Evolutionary conservation across 352 stramenopile genomes (phyloP).

Genomic region (Phytophthora melonis): DNA sequence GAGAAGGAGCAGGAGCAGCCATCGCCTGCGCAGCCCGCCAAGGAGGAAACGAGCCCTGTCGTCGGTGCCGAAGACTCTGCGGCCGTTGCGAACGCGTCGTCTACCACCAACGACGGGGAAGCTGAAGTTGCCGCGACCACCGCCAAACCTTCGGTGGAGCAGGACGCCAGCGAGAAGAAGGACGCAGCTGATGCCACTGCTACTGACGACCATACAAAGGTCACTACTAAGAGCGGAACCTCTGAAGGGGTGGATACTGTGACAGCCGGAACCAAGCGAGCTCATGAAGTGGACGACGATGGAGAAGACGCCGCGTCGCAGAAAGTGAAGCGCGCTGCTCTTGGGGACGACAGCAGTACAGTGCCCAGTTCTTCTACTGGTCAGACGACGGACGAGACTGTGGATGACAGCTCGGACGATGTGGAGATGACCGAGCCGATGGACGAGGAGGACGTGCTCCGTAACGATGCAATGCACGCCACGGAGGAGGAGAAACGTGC

Average conservation of each 20-base stretch:
- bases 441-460: conserved; percentile 30
- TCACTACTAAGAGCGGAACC: not conserved
- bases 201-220: not conserved
- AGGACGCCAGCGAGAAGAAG: not conserved
- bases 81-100: not conserved
- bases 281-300: conserved; percentile 14
- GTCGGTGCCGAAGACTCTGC: not conserved
- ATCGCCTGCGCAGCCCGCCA: not conserved
- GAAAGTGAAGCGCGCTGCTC: conserved; percentile 34
- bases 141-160: not conserved
- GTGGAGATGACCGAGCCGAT: conserved; percentile 40
- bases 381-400: conserved; percentile 38
- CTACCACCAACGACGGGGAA: conserved; percentile 3
- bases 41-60: not conserved
- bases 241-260: not conserved
- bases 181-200: not conserved
- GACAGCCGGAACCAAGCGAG: conserved; percentile 23
- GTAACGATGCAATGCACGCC: conserved; percentile 13
- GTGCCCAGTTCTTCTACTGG: conserved; percentile 18
- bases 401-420: conserved; percentile 44
- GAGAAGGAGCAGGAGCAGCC: not conserved
- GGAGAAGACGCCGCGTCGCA: conserved; percentile 5
- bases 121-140: not conserved
- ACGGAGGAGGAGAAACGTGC: conserved; percentile 31
- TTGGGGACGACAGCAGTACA: conserved; percentile 1